Conservation (phyloP, 768 basidiomycete genomes). For the Pulveroboletus sp. region DNA sequence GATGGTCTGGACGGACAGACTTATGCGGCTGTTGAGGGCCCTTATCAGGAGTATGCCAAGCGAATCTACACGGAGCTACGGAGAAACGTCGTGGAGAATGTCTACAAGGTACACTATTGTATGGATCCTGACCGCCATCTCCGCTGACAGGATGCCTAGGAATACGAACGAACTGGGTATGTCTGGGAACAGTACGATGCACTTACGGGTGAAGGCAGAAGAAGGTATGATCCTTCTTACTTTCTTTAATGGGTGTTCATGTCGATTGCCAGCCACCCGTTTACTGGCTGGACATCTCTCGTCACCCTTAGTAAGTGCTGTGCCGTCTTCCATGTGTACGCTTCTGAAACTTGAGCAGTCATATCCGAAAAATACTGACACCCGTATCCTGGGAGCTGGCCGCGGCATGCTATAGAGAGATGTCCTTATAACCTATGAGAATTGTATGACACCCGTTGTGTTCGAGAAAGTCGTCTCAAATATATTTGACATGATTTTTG, state of each 20-base stretch:
- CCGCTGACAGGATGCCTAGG: conserved; percentile 40
- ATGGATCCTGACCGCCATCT: background rate
- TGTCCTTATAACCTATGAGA: background rate
- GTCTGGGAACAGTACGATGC: conserved; percentile 98
- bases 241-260: conserved; percentile 6
- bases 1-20: conserved; percentile 41
- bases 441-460: background rate
- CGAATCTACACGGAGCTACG: conserved; percentile 79
- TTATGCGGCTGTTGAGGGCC: conserved; percentile 77
- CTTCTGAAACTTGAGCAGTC: conserved; percentile 36
- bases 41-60: conserved; percentile 67
- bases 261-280: conserved; percentile 66
- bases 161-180: conserved; percentile 89
- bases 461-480: background rate
- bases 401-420: background rate
- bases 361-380: conserved; percentile 63
- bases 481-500: background rate
- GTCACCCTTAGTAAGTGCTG: conserved; percentile 73
- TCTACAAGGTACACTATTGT: conserved; percentile 52
- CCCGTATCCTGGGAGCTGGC: background rate
- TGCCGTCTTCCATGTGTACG: background rate
- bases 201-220: conserved; percentile 70
- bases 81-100: conserved; percentile 80
- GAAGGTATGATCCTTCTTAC: conserved; percentile 58
- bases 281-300: conserved; percentile 95